phyloP scores from a whole-genome alignment of 768 basidiomycete genomes.

The Fibroporia radiculosa region DNA sequence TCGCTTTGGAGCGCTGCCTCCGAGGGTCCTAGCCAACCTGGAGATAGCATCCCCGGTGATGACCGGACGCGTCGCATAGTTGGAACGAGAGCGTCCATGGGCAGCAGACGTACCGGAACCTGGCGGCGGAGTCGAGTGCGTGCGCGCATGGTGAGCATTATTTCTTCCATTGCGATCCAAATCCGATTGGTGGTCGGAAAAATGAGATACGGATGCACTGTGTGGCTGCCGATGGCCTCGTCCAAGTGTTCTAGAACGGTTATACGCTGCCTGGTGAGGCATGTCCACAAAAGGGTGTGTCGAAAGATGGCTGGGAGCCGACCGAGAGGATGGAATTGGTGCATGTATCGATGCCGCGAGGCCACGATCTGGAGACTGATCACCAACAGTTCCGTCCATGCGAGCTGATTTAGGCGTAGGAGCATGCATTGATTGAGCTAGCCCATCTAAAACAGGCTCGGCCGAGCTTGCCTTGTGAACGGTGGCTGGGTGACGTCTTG shows the following conservation, averaged over 20 bases:
- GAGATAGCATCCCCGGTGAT: conserved; percentile 69
- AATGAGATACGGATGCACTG: conserved; percentile 25
- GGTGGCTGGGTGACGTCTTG: conserved; percentile 11
- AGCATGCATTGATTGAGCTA: conserved; percentile 8
- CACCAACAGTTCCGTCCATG: conserved; percentile 14
- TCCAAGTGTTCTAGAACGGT: conserved; percentile 51
- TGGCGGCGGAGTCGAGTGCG: conserved; percentile 59
- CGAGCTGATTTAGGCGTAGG: conserved; percentile 2
- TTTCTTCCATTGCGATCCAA: conserved; percentile 36
- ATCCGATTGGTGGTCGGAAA: conserved; percentile 31
- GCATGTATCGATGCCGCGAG: conserved; percentile 53
- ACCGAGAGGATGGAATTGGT: conserved; percentile 31
- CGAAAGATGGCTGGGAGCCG: conserved; percentile 31
- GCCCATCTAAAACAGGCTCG: neutral
- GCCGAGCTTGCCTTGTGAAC: neutral
- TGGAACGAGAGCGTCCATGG: conserved; percentile 31
- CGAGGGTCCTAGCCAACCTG: conserved; percentile 55
- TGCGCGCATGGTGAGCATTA: conserved; percentile 43
- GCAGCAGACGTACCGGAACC: conserved; percentile 25
- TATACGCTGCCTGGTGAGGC: conserved; percentile 33
- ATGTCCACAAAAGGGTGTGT: conserved; percentile 20
- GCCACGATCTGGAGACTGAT: conserved; percentile 23
- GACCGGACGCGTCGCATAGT: conserved; percentile 52
- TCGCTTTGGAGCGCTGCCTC: conserved; percentile 20
- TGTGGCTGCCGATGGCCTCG: conserved; percentile 22